Base-by-base conservation (phyloP, 495 filamentous ascomycete species). In the Recurvomyces mirabilis region DNA sequence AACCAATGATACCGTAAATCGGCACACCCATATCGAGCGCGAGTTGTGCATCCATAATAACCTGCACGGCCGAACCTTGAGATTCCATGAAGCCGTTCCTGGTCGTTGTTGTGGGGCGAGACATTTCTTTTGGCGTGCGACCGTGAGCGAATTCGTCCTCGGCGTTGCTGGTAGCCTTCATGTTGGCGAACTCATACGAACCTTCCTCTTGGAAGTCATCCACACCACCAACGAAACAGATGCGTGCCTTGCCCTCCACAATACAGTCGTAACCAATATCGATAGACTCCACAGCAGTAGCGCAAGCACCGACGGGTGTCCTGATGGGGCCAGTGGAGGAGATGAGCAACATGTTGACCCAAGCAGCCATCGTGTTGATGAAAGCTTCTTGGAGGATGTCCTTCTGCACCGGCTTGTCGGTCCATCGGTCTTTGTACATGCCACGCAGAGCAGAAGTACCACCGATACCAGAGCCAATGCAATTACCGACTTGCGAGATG, bases 131-230 rank as follows among this genome's bases (percentile, higher is more conserved):
- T 0, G 91, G 93, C 25, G 91, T 94, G 51, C 91, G 83, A 25
- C 91, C 91, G 54, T 95, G 89, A 5, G 83, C 87, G 56, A 96
- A 84, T 58, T 96, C 91, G 48, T 95, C 87, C 41, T 94, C 81
- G 19, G 88, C 86, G 54, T 95, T 99, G 72, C 84, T 93, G 32
- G 91, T 99, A 24, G 91, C 91, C 65, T 93, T 93, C 91, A 99
- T 99, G 68, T 99, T 99, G 71, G 91, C 91, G 60, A 99, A 99
- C 64, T 99, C 91, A 54, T 94, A 96, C 4, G 91, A 95, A 39
- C 93, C 91, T 68, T 99, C 91, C 66, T 99, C 91, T 53, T 93
- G 87, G 73, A 99, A 96, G 66, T 99, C 91, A 68, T 99, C 91
- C 60, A 95, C 94, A 40, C 91, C 91, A 74, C 91, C 91, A 41